These are phyloP conservation scores for Lepiota venenata DNA, from an alignment of 768 basidiomycete genomes.

Conservation along the genomic window DNA sequence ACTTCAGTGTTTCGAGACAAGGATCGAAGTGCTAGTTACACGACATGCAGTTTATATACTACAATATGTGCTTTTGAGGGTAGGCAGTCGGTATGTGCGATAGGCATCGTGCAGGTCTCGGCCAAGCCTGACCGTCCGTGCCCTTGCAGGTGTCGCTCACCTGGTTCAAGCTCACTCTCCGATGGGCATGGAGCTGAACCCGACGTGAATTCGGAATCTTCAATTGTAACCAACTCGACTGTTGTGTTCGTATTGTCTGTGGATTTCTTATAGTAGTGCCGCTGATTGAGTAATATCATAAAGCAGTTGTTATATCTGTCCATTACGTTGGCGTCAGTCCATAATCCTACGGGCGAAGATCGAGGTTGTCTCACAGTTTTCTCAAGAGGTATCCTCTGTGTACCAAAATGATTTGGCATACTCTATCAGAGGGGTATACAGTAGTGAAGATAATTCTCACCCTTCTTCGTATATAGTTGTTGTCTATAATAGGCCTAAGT, in stretches of 20 bases:
- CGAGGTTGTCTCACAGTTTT: background rate
- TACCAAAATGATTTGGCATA: background rate
- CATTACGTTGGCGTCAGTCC: background rate
- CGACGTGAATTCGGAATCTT: background rate
- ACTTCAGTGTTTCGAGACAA: too few relatives aligned
- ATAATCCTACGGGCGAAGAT: background rate
- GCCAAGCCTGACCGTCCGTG: too few relatives aligned
- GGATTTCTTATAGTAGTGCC: background rate
- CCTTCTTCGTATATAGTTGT: background rate
- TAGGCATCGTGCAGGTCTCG: too few relatives aligned
- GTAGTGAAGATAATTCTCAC: background rate
- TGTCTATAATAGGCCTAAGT: background rate
- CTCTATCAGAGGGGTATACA: too few relatives aligned
- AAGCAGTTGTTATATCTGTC: background rate
- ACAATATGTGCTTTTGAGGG: too few relatives aligned
- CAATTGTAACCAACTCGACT: background rate
- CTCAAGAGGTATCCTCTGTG: background rate
- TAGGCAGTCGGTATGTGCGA: too few relatives aligned
- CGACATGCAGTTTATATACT: too few relatives aligned
- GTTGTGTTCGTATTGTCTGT: background rate
- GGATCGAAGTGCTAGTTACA: too few relatives aligned
- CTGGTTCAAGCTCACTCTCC: too few relatives aligned
- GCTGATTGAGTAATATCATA: background rate
- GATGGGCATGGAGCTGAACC: background rate
- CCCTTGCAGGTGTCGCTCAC: too few relatives aligned